These are phyloP conservation scores for Coniella lustricola DNA, from an alignment of 2,329 filamentous ascomycete genomes.

Conservation along the genomic window DNA sequence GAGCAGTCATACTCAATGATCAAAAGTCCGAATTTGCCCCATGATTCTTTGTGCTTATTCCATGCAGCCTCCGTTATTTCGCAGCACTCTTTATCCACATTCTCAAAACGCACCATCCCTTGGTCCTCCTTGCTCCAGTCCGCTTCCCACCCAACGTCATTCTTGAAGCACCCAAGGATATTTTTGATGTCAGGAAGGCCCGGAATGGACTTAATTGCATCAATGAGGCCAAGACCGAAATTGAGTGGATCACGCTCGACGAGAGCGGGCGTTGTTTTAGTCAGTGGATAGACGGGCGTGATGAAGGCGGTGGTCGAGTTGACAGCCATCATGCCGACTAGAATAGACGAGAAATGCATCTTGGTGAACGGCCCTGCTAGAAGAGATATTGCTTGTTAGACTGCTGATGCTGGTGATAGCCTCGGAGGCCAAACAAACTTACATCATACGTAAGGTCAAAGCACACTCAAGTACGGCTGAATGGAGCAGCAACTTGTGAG, in stretches of 20 bases:
- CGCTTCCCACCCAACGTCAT: background rate
- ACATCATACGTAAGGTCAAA: too few species aligned
- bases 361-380: too few species aligned
- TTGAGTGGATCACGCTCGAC: background rate
- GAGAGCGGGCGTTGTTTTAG: too few species aligned
- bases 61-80: background rate
- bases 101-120: background rate
- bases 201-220: background rate
- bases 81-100: background rate
- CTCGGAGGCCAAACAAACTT: too few species aligned
- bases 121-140: background rate
- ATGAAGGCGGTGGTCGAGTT: background rate
- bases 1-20: too few species aligned
- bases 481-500: too few species aligned
- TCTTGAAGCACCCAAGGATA: background rate
- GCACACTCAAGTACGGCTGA: too few species aligned
- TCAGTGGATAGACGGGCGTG: background rate
- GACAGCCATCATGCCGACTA: background rate
- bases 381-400: too few species aligned
- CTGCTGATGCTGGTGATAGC: too few species aligned
- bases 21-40: too few species aligned
- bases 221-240: background rate
- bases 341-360: background rate
- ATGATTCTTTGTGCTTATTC: background rate
- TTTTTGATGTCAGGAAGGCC: background rate